Conservation (phyloP, 2,329 filamentous ascomycete species). For the Scedosporium apiospermum region DNA sequence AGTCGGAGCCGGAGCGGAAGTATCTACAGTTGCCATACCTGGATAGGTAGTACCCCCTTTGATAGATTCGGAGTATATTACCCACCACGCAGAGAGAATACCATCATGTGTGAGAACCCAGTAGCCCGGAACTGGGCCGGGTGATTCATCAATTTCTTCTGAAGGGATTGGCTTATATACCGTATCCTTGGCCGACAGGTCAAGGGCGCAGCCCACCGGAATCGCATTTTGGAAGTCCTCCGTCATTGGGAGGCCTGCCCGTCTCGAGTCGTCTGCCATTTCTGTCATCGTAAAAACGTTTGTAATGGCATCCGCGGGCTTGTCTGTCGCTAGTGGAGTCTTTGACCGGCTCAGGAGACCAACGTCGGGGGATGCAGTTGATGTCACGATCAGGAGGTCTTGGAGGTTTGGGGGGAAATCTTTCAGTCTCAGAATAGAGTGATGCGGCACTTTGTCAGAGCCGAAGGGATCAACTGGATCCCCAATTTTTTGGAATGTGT, state of each 20-base stretch:
- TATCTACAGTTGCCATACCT: constrained; percentile 43
- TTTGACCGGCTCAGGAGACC: constrained; percentile 69
- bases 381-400: constrained; percentile 74
- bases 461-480: constrained; percentile 69
- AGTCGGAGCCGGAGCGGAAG: constrained; percentile 20
- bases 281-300: constrained; percentile 66
- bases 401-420: constrained; percentile 73
- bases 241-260: constrained; percentile 66
- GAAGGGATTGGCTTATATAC: constrained; percentile 68
- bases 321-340: constrained; percentile 52
- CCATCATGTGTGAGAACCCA: constrained; percentile 86
- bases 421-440: constrained; percentile 67
- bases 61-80: constrained; percentile 83
- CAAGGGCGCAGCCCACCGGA: constrained; percentile 69
- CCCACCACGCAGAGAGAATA: constrained; percentile 77
- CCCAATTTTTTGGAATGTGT: constrained; percentile 63
- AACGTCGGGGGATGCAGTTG: constrained; percentile 70
- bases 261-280: constrained; percentile 61
- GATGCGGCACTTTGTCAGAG: constrained; percentile 58
- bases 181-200: constrained; percentile 74
- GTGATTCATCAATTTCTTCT: constrained; percentile 67
- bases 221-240: constrained; percentile 61
- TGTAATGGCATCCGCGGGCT: constrained; percentile 47
- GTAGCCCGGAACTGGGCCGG: constrained; percentile 71
- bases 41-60: constrained; percentile 63